These are phyloP conservation scores for Sporothrix pallida DNA, from an alignment of 2,329 filamentous ascomycete species.

Conservation along the genomic window DNA sequence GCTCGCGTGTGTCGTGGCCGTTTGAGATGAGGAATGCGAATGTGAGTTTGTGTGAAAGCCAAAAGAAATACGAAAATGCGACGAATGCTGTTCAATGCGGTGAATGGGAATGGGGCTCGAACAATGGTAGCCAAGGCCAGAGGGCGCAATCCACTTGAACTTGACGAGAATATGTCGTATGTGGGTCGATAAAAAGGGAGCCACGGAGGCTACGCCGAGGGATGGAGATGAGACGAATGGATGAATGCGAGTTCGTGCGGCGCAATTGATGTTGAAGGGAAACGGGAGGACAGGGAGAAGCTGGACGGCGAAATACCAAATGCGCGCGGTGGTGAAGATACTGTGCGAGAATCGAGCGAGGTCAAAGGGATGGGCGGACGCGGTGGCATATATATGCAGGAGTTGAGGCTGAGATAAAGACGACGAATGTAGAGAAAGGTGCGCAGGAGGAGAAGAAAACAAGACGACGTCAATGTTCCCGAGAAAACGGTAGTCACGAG, in stretches of 20 bases:
- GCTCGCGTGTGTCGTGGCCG: neutral
- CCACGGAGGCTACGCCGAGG: neutral
- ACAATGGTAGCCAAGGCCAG: neutral
- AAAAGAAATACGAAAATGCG: neutral
- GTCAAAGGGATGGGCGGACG: neutral
- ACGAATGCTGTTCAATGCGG: neutral
- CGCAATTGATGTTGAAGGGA: neutral
- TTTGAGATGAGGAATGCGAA: neutral
- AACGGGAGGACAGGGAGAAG: neutral
- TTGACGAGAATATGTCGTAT: too few relatives aligned
- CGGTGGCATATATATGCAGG: constrained; percentile 4
- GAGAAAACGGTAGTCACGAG: constrained; percentile 8
- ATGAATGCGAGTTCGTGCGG: neutral
- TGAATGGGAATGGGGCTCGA: neutral
- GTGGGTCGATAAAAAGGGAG: constrained; percentile 4
- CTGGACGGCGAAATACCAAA: neutral
- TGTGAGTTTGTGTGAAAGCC: too few relatives aligned
- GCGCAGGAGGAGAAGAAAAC: neutral
- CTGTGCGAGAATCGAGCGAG: too few relatives aligned
- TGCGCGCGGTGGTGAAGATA: neutral
- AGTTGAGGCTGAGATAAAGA: neutral
- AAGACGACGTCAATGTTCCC: constrained; percentile 15
- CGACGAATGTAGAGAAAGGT: neutral
- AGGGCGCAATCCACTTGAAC: too few relatives aligned
- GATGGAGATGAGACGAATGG: neutral